Evolutionary conservation across 2,329 filamentous ascomycete genomes (phyloP).

Genomic region (Aulographum hederae): DNA sequence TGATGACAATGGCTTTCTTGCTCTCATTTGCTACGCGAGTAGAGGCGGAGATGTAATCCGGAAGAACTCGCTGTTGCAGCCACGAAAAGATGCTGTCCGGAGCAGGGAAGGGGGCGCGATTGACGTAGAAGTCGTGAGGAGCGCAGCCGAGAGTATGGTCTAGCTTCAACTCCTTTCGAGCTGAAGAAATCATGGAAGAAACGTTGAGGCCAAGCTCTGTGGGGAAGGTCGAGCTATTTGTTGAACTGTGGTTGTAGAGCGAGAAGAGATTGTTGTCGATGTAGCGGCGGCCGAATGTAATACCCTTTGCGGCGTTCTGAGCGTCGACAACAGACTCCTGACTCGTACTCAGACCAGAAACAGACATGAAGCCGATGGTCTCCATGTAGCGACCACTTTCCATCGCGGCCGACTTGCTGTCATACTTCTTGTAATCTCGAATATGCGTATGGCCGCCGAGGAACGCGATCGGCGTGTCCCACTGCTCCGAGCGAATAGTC

Average conservation of each 20-base stretch:
- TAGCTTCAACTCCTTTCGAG: constrained; percentile 51
- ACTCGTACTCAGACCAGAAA: constrained; percentile 37
- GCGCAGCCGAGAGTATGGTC: constrained; percentile 69
- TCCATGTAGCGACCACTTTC: constrained; percentile 88
- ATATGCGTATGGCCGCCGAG: constrained; percentile 87
- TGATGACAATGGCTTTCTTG: constrained; percentile 50
- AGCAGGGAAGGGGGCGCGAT: constrained; percentile 53
- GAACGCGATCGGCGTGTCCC: constrained; percentile 74
- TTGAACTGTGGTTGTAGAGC: constrained; percentile 60
- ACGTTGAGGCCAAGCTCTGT: constrained; percentile 60
- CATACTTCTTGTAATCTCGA: constrained; percentile 65
- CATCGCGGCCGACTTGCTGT: constrained; percentile 58
- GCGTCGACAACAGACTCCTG: constrained; percentile 1
- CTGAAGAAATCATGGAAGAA: constrained; percentile 48
- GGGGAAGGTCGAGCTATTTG: constrained; percentile 53
- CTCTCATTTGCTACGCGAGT: constrained; percentile 21
- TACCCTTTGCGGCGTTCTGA: constrained; percentile 11
- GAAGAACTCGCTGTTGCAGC: constrained; percentile 60
- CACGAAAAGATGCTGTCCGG: constrained; percentile 64
- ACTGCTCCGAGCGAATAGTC: constrained; percentile 57
- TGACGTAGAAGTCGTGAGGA: constrained; percentile 67
- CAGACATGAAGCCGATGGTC: constrained; percentile 84
- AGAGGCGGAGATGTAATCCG: constrained; percentile 37
- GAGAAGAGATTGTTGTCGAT: constrained; percentile 89
- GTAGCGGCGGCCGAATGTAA: constrained; percentile 60